Conservation (phyloP, 345 rosid species). For the Murraya paniculata region DNA sequence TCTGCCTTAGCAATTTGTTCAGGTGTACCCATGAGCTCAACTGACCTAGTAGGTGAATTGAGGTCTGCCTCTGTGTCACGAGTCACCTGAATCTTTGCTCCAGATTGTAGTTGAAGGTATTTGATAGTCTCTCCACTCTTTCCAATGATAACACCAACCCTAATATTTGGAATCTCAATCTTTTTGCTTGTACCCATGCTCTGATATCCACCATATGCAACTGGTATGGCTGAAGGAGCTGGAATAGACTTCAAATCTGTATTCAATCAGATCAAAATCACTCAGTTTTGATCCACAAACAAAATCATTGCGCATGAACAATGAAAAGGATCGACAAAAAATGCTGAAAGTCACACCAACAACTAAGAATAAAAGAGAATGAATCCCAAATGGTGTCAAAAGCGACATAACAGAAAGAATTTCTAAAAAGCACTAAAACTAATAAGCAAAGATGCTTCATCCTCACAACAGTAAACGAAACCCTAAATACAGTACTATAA, state of each 20-base stretch:
- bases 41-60: conserved; percentile 57
- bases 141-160: conserved; percentile 98
- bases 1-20: conserved; percentile 91
- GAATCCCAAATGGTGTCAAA: neutral
- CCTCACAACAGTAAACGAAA: neutral
- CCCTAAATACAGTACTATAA: neutral
- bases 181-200: conserved; percentile 63
- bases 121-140: conserved; percentile 97
- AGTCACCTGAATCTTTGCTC: conserved; percentile 97
- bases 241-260: conserved; percentile 57
- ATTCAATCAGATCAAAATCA: conserved; percentile 9
- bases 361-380: neutral
- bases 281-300: neutral
- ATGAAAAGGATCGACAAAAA: neutral
- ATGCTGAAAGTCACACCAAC: neutral
- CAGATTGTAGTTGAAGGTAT: conserved; percentile 88
- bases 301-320: neutral
- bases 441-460: neutral
- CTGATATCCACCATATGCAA: conserved; percentile 67
- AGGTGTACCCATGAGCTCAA: conserved; percentile 79
- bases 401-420: neutral
- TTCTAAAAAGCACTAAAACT: neutral
- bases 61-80: conserved; percentile 95
- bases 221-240: conserved; percentile 58
- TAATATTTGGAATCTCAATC: conserved; percentile 85